These are phyloP conservation scores for Protomyces arabidopsidicola DNA, from an alignment of 1,139 yeast genomes.

Conservation along the genomic window DNA sequence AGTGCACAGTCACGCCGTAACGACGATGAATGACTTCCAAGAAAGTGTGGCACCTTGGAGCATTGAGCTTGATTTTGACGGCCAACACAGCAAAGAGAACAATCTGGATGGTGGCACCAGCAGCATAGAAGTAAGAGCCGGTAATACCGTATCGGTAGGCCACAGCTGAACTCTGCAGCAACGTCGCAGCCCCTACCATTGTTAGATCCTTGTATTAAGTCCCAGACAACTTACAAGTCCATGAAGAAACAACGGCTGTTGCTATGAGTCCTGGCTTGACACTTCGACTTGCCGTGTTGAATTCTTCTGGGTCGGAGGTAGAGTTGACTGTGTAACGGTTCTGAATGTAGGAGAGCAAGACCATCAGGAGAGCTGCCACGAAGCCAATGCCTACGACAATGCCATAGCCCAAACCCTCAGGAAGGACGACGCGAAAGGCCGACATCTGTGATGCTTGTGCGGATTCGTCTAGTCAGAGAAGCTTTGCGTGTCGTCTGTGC, in stretches of 20 bases:
- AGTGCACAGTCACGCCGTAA: constrained; percentile 44
- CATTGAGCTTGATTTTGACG: constrained; percentile 43
- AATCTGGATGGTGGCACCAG: constrained; percentile 38
- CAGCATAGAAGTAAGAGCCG: constrained; percentile 31
- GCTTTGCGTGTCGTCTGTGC: too few relatives aligned
- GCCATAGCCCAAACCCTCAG: background rate
- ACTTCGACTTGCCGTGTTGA: constrained; percentile 43
- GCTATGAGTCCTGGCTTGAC: constrained; percentile 42
- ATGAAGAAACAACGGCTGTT: constrained; percentile 42
- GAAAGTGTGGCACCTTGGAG: constrained; percentile 44
- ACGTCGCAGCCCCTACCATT: background rate
- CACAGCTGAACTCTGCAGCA: constrained; percentile 40
- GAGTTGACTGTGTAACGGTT: constrained; percentile 39
- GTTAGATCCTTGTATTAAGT: background rate
- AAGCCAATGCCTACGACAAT: background rate
- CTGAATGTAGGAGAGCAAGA: constrained; percentile 35
- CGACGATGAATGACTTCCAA: constrained; percentile 45
- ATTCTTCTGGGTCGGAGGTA: constrained; percentile 42
- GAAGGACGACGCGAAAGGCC: background rate
- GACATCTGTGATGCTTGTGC: background rate
- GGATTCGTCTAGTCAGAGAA: too few relatives aligned
- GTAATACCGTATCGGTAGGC: constrained; percentile 34
- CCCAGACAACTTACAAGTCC: constrained; percentile 39
- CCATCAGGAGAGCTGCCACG: background rate
- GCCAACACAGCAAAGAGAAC: constrained; percentile 43